Percentiles rank a stretch among this genome's conserved stretches.
phyloP scores from a whole-genome alignment of 1,284 basidiomycete genomes.

The Taiwanofungus camphoratus region DNA sequence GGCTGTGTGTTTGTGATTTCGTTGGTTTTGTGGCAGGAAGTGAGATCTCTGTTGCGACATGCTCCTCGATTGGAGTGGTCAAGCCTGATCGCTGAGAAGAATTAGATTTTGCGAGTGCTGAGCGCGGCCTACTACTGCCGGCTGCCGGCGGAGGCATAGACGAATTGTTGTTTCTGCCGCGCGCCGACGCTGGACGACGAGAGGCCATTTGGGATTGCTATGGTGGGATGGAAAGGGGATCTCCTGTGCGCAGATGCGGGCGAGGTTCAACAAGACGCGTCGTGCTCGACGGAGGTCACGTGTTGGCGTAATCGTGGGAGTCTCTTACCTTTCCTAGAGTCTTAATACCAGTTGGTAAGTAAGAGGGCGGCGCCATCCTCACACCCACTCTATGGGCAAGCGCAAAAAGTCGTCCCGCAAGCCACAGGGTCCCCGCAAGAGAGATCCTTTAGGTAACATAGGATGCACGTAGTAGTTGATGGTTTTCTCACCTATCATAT shows the following conservation, averaged over 20 bases:
- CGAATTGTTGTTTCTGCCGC: conserved; percentile 23
- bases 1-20: conserved; percentile 9
- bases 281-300: conserved; percentile 18
- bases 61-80: conserved; percentile 23
- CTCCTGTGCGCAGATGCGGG: not conserved
- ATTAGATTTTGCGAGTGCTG: conserved; percentile 27
- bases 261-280: conserved; percentile 16
- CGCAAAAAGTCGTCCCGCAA: conserved; percentile 84
- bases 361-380: too few species aligned
- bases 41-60: conserved; percentile 11
- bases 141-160: conserved; percentile 30
- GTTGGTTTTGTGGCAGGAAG: conserved; percentile 10
- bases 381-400: conserved; percentile 58
- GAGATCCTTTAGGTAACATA: conserved; percentile 73
- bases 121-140: conserved; percentile 21
- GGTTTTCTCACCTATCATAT: conserved; percentile 8
- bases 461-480: conserved; percentile 3
- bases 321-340: not conserved
- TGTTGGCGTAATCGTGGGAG: conserved; percentile 20
- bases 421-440: conserved; percentile 47
- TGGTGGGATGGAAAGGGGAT: conserved; percentile 4
- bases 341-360: too few species aligned
- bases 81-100: conserved; percentile 27
- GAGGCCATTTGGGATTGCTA: conserved; percentile 38
- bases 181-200: conserved; percentile 40